Conservation (phyloP, 2,329 filamentous ascomycete species). For the Exophiala dermatitidis region DNA sequence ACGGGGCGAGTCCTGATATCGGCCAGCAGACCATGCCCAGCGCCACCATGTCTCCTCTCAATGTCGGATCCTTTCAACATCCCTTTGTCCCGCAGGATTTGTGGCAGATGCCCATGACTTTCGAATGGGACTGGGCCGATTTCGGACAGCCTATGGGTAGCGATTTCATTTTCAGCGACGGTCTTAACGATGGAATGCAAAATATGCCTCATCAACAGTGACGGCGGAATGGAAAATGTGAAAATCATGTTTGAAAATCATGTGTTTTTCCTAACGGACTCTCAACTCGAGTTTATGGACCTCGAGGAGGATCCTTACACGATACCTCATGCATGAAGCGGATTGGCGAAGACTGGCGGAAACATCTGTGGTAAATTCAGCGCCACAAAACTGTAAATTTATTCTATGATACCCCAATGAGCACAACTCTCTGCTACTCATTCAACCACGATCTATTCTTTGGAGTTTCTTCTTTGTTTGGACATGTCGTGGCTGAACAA, state of each 20-base stretch:
- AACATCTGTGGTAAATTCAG: neutral
- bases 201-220: conserved; percentile 15
- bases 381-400: neutral
- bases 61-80: conserved; percentile 58
- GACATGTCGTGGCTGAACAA: too few species aligned
- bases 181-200: conserved; percentile 15
- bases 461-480: too few species aligned
- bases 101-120: conserved; percentile 91
- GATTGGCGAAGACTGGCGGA: too few species aligned
- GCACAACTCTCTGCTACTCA: neutral
- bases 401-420: conserved; percentile 1
- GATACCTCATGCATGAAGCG: conserved; percentile 2
- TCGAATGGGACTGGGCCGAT: conserved; percentile 77
- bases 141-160: conserved; percentile 18
- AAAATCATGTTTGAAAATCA: too few species aligned
- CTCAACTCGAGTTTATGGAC: neutral
- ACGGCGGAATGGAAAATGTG: neutral
- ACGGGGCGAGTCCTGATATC: conserved; percentile 32
- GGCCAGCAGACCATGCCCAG: conserved; percentile 30
- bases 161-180: conserved; percentile 21
- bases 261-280: neutral
- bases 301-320: conserved; percentile 4
- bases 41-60: conserved; percentile 30
- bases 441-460: too few species aligned
- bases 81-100: conserved; percentile 87